Conservation (phyloP, 768 basidiomycete genomes). For the Saitozyma sp. region DNA sequence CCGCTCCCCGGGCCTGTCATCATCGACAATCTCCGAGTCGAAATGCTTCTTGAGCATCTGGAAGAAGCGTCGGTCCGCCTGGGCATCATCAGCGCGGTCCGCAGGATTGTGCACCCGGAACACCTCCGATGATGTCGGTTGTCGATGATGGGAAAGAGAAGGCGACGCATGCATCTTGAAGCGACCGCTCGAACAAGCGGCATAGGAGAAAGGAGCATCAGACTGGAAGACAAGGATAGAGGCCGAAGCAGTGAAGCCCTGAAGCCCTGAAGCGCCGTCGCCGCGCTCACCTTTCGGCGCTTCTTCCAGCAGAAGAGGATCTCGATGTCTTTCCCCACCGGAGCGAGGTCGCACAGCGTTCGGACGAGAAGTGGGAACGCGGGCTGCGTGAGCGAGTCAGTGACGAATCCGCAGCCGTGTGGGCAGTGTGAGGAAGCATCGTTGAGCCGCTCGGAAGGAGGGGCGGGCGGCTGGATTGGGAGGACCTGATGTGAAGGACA, state of each 20-base stretch:
- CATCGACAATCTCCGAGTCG: constrained; percentile 52
- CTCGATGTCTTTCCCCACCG: constrained; percentile 57
- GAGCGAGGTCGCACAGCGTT: constrained; percentile 68
- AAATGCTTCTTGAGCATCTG: constrained; percentile 74
- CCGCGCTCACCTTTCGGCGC: constrained; percentile 68
- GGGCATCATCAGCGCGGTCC: not conserved
- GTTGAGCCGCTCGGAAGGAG: not conserved
- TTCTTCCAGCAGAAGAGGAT: constrained; percentile 93
- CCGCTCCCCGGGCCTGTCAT: constrained; percentile 44
- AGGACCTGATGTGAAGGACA: not conserved
- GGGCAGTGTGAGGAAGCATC: not conserved
- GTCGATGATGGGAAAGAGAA: constrained; percentile 1
- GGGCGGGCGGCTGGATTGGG: not conserved
- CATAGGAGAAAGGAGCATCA: constrained; percentile 1
- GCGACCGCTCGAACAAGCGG: not conserved
- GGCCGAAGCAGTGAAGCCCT: no score
- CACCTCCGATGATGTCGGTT: not conserved
- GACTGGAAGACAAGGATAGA: no score
- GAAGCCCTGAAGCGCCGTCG: no score
- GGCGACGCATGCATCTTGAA: not conserved
- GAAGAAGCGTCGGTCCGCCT: constrained; percentile 91
- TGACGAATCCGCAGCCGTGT: not conserved
- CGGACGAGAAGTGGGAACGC: constrained; percentile 82
- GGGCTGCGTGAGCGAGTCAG: constrained; percentile 53
- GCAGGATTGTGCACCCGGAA: not conserved